Conservation (phyloP, 1,139 yeast species). For the Tardiomyces digboiensis region DNA sequence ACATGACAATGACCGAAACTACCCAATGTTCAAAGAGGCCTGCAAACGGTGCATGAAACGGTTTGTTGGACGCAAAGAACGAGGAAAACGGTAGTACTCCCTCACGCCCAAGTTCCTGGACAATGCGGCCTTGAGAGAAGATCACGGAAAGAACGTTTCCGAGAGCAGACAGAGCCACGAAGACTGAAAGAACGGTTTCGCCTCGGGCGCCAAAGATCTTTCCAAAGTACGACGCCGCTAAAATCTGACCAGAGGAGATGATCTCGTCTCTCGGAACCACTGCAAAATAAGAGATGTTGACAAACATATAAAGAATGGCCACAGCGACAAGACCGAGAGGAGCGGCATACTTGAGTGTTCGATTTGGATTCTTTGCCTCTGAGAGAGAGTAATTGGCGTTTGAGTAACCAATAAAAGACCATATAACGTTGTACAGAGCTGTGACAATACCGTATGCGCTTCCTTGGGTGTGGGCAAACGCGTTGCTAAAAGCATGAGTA, state of each 20-base stretch:
- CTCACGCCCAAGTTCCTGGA: conserved; percentile 66
- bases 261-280: conserved; percentile 62
- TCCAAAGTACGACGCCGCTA: conserved; percentile 67
- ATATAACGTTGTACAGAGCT: conserved; percentile 69
- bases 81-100: conserved; percentile 61
- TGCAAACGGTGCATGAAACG: conserved; percentile 47
- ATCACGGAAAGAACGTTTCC: conserved; percentile 76
- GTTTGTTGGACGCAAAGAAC: conserved; percentile 43
- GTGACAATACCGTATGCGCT: conserved; percentile 69
- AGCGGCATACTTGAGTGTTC: conserved; percentile 61
- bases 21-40: conserved; percentile 47
- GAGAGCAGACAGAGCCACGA: conserved; percentile 64
- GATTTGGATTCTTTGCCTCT: conserved; percentile 63
- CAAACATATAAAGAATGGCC: conserved; percentile 55
- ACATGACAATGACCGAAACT: conserved; percentile 42
- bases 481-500: conserved; percentile 51
- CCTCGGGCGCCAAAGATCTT: conserved; percentile 62
- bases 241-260: conserved; percentile 51
- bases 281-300: conserved; percentile 63
- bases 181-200: conserved; percentile 58
- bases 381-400: conserved; percentile 79
- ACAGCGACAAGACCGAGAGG: conserved; percentile 56
- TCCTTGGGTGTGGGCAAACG: conserved; percentile 42
- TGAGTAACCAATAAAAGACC: conserved; percentile 47
- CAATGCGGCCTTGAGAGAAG: conserved; percentile 69